Evolutionary conservation across 2,329 filamentous ascomycete species (phyloP), one percentile per base, ranked within the genome.

Genomic region (Sarocladium brachiariae): DNA sequence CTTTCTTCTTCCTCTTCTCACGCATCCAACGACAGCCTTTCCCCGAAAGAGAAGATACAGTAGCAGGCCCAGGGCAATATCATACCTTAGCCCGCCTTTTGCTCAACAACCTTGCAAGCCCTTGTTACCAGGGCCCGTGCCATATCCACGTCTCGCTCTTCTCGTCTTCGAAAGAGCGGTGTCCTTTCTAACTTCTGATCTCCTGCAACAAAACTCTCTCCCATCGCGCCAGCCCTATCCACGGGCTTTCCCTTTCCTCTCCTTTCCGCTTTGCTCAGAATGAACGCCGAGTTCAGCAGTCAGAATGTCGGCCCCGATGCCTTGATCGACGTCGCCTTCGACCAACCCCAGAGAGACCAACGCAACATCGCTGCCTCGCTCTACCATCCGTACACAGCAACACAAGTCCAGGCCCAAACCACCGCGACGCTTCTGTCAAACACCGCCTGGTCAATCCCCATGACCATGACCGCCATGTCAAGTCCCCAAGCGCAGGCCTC

Each of bases 271-370:
- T 60, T 60, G 37, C 21, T 63, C 65, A 72, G 64, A 63, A 72
- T 73, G 80, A 76, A 74, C 69, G 76, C 78, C 72, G 77, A 83
- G 63, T 84, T 79, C 71, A 49, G 19, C 33, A 76, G 76, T 67
- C 63, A 70, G 64, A 71, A 72, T 64, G 73, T 72, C 67, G 65
- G 68, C 63, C 75, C 73, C 67, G 78, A 83, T 66, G 77, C 73
- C 64, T 74, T 84, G 63, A 64, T 84, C 63, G 80, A 83, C 63
- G 71, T 83, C 63, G 75, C 69, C 59, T 83, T 76, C 69, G 77
- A 83, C 61, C 73, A 75, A 68, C 73, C 78, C 19, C 52, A 56
- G 27, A 51, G 52, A 23, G 33, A 39, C 34, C 54, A 54, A 47
- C 31, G 39, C 25, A 50, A 52, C 47, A 49, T 48, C 13, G 24